phyloP scores from a whole-genome alignment of 2,329 filamentous ascomycete genomes.

The Colletotrichum scovillei region DNA sequence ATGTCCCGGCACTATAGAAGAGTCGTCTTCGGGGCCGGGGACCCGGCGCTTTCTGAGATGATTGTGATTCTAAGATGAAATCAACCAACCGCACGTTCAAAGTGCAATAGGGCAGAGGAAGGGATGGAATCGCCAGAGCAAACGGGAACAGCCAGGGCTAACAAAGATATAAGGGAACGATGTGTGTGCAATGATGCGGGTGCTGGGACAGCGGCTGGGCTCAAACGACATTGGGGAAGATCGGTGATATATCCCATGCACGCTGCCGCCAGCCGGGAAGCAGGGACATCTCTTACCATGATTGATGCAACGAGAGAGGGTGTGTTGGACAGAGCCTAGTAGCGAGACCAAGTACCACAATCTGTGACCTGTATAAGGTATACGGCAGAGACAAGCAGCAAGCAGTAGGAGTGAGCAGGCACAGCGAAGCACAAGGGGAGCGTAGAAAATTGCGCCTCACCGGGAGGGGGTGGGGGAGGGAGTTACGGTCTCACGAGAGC shows the following conservation, averaged over 20 bases:
- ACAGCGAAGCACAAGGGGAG: slow-evolving; percentile 38
- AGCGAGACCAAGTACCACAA: slow-evolving; percentile 48
- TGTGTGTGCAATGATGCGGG: slow-evolving; percentile 34
- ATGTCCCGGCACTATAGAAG: slow-evolving; percentile 48
- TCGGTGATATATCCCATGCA: slow-evolving; percentile 59
- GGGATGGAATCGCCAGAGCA: slow-evolving; percentile 30
- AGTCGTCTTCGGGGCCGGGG: slow-evolving; percentile 51
- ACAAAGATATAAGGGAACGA: slow-evolving; percentile 38
- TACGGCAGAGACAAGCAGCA: slow-evolving; percentile 42
- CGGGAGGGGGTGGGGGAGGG: slow-evolving; percentile 38
- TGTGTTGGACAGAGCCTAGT: slow-evolving; percentile 49
- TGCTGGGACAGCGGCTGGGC: slow-evolving; percentile 37
- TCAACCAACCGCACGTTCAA: slow-evolving; percentile 54
- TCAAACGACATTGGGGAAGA: slow-evolving; percentile 42
- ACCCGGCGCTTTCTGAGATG: slow-evolving; percentile 58
- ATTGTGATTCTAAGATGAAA: slow-evolving; percentile 45
- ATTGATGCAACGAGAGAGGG: slow-evolving; percentile 53
- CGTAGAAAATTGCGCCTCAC: slow-evolving; percentile 39
- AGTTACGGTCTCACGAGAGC: slow-evolving; percentile 45
- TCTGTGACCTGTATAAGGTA: slow-evolving; percentile 49
- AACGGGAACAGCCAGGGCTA: slow-evolving; percentile 40
- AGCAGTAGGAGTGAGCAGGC: slow-evolving; percentile 34
- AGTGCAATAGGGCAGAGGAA: slow-evolving; percentile 42
- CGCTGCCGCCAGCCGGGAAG: slow-evolving; percentile 53
- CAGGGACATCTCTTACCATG: slow-evolving; percentile 60